phyloP scores from a whole-genome alignment of 306 rosid genomes.

The Gastrolobium villosum region DNA sequence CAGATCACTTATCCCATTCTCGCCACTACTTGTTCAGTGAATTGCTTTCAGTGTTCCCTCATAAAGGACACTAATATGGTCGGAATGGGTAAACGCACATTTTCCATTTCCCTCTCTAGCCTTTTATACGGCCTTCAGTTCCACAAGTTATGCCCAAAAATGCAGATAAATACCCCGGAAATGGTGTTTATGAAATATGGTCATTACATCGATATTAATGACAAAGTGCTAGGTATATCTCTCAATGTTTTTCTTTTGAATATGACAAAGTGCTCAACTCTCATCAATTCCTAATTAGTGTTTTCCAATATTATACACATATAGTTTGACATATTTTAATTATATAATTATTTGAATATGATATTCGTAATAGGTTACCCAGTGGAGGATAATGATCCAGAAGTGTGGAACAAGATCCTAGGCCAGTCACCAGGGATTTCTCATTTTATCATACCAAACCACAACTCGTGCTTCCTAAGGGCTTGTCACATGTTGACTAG shows the following conservation, averaged over 20 bases:
- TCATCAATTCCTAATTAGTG: too few species aligned
- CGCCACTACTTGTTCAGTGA: conserved; percentile 15
- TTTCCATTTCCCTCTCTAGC: conserved; percentile 45
- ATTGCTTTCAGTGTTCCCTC: conserved; percentile 42
- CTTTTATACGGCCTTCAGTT: conserved; percentile 50
- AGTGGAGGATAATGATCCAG: background rate
- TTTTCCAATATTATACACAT: too few species aligned
- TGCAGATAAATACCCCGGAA: background rate
- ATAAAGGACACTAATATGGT: conserved; percentile 34
- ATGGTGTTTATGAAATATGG: conserved; percentile 20
- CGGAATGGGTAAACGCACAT: background rate
- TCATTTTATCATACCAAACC: background rate
- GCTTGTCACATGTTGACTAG: too few species aligned
- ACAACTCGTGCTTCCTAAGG: background rate
- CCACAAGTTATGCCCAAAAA: background rate
- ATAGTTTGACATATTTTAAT: too few species aligned
- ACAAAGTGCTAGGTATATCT: background rate
- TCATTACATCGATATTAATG: conserved; percentile 14
- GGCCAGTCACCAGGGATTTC: conserved; percentile 4
- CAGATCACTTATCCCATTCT: background rate
- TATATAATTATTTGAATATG: too few species aligned
- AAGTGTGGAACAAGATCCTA: background rate
- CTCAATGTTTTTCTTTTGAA: background rate
- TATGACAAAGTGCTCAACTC: too few species aligned
- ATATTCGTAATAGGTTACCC: conserved; percentile 12